phyloP scores from a whole-genome alignment of 768 basidiomycete species.

The Boletus vermiculosoides region DNA sequence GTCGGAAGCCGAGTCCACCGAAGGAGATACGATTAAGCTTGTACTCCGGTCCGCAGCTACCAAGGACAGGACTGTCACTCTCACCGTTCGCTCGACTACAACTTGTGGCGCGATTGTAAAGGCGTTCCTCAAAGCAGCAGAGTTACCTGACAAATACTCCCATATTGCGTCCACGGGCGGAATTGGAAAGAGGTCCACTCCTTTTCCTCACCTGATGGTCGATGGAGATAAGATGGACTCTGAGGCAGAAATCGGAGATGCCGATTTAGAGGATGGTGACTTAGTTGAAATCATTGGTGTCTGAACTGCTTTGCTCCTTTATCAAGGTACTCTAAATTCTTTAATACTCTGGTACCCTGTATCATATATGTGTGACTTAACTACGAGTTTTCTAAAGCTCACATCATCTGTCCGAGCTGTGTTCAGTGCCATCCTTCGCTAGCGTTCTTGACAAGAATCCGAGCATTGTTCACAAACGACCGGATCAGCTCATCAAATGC shows the following conservation, averaged over 20 bases:
- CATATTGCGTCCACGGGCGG: slow-evolving; percentile 35
- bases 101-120: slow-evolving; percentile 74
- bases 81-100: slow-evolving; percentile 72
- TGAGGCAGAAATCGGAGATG: slow-evolving; percentile 57
- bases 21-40: slow-evolving; percentile 59
- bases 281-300: slow-evolving; percentile 71
- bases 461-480: slow-evolving; percentile 89
- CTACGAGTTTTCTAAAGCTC: slow-evolving; percentile 1
- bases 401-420: not conserved
- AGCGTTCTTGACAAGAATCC: slow-evolving; percentile 84
- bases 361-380: not conserved
- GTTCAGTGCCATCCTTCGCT: slow-evolving; percentile 44
- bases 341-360: slow-evolving; percentile 15
- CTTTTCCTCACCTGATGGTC: slow-evolving; percentile 44
- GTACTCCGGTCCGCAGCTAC: slow-evolving; percentile 56
- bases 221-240: slow-evolving; percentile 74
- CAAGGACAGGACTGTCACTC: slow-evolving; percentile 50
- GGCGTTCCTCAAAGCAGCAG: slow-evolving; percentile 70
- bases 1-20: slow-evolving; percentile 38
- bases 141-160: slow-evolving; percentile 54
- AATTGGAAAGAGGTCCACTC: slow-evolving; percentile 28
- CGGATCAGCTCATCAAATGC: slow-evolving; percentile 91
- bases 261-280: slow-evolving; percentile 79
- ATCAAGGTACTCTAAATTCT: slow-evolving; percentile 7
- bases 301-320: slow-evolving; percentile 20